These are phyloP conservation scores for Fusarium verticillioides DNA, from an alignment of 2,329 filamentous ascomycete species.

Conservation along the genomic window DNA sequence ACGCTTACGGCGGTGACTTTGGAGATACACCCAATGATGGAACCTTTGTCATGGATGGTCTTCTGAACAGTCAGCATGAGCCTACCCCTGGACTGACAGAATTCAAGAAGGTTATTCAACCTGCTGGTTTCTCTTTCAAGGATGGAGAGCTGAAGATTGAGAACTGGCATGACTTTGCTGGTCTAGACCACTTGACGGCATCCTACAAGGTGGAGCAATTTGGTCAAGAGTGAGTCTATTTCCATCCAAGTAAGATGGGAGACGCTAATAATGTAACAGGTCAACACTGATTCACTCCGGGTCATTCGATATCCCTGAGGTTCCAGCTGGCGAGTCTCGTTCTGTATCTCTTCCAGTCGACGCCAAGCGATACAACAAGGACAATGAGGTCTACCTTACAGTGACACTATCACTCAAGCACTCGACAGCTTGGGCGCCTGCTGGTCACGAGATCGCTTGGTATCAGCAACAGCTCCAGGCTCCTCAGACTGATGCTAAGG, in stretches of 20 bases:
- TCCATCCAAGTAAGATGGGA: too few relatives aligned
- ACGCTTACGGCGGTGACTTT: slow-evolving; percentile 72
- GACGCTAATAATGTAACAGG: slow-evolving; percentile 14
- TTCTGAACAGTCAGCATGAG: slow-evolving; percentile 64
- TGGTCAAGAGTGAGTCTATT: slow-evolving; percentile 51
- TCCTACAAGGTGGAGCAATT: slow-evolving; percentile 59
- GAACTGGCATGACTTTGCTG: slow-evolving; percentile 63
- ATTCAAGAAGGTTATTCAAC: slow-evolving; percentile 67
- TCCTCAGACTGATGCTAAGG: background rate
- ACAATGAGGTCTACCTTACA: slow-evolving; percentile 57
- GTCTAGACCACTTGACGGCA: slow-evolving; percentile 55
- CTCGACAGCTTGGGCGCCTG: slow-evolving; percentile 61
- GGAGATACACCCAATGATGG: slow-evolving; percentile 69
- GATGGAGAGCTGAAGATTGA: slow-evolving; percentile 53
- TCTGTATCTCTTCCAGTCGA: slow-evolving; percentile 49
- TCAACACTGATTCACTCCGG: slow-evolving; percentile 47
- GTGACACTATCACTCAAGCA: slow-evolving; percentile 57
- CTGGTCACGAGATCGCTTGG: slow-evolving; percentile 67
- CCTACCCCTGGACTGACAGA: slow-evolving; percentile 68
- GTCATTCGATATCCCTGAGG: slow-evolving; percentile 53
- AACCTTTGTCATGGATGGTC: slow-evolving; percentile 71
- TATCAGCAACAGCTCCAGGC: slow-evolving; percentile 56
- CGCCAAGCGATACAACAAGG: slow-evolving; percentile 42
- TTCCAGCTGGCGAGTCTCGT: slow-evolving; percentile 52
- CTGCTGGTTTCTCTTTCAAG: slow-evolving; percentile 57